Evolutionary conservation across 192 early-diverging fungal species (phyloP).

Genomic region (Phycomyces blakesleeanus): DNA sequence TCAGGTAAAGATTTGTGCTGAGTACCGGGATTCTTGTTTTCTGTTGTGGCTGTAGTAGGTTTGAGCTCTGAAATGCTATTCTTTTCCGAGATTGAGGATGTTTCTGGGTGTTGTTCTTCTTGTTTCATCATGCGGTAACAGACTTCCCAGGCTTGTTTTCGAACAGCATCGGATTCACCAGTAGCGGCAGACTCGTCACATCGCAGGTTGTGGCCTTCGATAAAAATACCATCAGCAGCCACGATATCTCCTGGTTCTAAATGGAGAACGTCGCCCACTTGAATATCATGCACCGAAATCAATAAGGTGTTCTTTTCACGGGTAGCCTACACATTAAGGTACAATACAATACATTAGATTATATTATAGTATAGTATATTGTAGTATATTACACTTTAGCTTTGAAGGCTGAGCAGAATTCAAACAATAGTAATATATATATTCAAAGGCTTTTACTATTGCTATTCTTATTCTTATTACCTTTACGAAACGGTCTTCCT

Average conservation of each 20-base stretch:
- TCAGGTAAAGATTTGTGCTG: slow-evolving; percentile 39
- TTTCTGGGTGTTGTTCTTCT: background rate
- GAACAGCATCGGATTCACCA: slow-evolving; percentile 90
- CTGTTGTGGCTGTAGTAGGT: background rate
- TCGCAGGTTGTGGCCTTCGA: slow-evolving; percentile 75
- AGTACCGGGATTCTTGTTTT: slow-evolving; percentile 30
- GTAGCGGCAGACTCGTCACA: slow-evolving; percentile 93
- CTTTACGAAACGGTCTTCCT: slow-evolving; percentile 76
- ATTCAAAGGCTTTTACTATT: too few relatives aligned
- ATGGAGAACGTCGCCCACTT: slow-evolving; percentile 87
- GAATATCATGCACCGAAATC: slow-evolving; percentile 73
- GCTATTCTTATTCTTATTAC: too few relatives aligned
- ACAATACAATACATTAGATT: too few relatives aligned
- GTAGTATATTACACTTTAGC: too few relatives aligned
- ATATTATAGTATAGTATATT: too few relatives aligned
- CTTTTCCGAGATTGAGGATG: background rate
- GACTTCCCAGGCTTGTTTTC: slow-evolving; percentile 65
- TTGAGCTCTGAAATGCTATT: background rate
- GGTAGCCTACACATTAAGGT: too few relatives aligned
- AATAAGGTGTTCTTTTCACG: slow-evolving; percentile 65
- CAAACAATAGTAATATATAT: too few relatives aligned
- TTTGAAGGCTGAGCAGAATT: background rate
- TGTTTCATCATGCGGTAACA: slow-evolving; percentile 16
- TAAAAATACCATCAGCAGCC: slow-evolving; percentile 84
- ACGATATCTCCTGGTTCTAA: slow-evolving; percentile 92